Percentiles rank a stretch among this genome's conserved stretches.
These are phyloP conservation scores for Tremella fuciformis DNA, from an alignment of 768 basidiomycete genomes.

Conservation along the genomic window DNA sequence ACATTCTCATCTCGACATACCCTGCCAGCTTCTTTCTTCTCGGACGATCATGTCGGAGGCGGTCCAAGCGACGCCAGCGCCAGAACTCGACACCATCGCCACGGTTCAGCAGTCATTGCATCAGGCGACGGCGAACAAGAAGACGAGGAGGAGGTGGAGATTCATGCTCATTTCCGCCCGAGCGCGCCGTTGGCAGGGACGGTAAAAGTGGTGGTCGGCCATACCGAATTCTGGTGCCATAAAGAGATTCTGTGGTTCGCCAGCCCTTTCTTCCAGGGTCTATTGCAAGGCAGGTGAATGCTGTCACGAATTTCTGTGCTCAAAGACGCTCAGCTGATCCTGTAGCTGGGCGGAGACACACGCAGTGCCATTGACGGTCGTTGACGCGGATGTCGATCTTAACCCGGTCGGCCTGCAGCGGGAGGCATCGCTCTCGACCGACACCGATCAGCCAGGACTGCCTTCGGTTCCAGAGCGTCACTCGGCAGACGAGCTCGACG, in stretches of 20 bases:
- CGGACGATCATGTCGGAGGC: not conserved
- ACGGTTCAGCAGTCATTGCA: not conserved
- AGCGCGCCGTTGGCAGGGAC: conserved; percentile 71
- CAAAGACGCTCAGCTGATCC: conserved; percentile 2
- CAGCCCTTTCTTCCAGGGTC: conserved; percentile 91
- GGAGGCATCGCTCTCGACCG: conserved; percentile 21
- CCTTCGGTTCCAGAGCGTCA: not conserved
- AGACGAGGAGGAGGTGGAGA: conserved; percentile 60
- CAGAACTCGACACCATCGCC: not conserved
- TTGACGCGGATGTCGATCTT: too few species aligned
- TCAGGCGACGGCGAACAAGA: conserved; percentile 17
- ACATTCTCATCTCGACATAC: conserved; percentile 29
- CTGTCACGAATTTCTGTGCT: not conserved
- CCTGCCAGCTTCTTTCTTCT: not conserved
- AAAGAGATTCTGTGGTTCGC: conserved; percentile 88
- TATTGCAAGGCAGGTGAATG: conserved; percentile 65
- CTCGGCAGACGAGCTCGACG: not conserved
- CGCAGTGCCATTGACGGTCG: too few species aligned
- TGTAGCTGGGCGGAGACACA: conserved; percentile 77
- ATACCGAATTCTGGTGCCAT: conserved; percentile 88
- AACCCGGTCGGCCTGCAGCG: conserved; percentile 11
- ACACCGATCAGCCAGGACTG: conserved; percentile 19
- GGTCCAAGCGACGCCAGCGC: not conserved
- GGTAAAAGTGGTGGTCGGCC: conserved; percentile 85
- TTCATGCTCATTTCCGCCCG: conserved; percentile 75